Percentiles rank a stretch among this genome's conserved stretches.
Evolutionary conservation across 805 yeast species (phyloP).

Genomic region (Debaryomyces hansenii): DNA sequence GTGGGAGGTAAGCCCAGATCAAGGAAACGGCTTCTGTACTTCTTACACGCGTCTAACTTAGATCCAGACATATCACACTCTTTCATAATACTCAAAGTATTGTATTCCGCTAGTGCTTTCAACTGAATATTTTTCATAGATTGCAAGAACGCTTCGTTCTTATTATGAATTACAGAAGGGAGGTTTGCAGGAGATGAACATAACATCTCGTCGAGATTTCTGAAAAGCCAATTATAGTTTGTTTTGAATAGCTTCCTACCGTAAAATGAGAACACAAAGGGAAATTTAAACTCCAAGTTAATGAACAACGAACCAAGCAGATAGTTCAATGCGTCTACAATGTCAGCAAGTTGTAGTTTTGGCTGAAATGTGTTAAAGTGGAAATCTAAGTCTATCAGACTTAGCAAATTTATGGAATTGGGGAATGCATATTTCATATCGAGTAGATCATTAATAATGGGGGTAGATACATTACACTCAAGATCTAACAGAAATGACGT

Average conservation of each 20-base stretch:
- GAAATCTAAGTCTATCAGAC: slow-evolving; percentile 6
- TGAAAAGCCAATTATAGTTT: slow-evolving; percentile 17
- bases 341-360: slow-evolving; percentile 3
- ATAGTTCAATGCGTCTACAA: slow-evolving; percentile 19
- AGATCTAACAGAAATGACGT: background rate
- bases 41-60: slow-evolving; percentile 3
- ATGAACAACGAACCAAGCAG: slow-evolving; percentile 20
- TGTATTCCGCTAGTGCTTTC: background rate
- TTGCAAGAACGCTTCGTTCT: background rate
- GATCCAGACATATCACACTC: slow-evolving; percentile 2
- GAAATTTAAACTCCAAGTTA: slow-evolving; percentile 27
- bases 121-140: background rate
- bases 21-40: background rate
- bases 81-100: slow-evolving; percentile 7
- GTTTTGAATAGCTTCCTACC: slow-evolving; percentile 24
- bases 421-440: background rate
- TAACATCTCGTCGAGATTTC: slow-evolving; percentile 5
- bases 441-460: background rate
- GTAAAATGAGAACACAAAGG: slow-evolving; percentile 30
- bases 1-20: background rate
- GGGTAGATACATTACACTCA: background rate
- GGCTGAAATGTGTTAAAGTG: slow-evolving; percentile 5
- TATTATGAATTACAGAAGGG: background rate
- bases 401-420: slow-evolving; percentile 1
- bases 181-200: background rate